Conservation (phyloP, 106 monocot genomes). For the Dactylorhiza incarnata region DNA sequence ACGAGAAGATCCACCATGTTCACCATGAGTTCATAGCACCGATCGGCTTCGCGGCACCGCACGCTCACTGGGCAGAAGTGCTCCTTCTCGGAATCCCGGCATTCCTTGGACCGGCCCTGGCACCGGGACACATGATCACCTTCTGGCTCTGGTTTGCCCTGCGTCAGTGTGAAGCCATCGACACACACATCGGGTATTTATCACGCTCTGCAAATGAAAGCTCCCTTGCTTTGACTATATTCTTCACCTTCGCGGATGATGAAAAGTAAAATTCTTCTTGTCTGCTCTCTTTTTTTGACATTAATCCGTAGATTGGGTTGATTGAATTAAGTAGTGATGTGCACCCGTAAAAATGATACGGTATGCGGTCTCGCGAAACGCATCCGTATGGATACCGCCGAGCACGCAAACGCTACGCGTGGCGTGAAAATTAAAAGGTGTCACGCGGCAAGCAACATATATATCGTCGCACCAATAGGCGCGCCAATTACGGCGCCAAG, state of each 20-base stretch:
- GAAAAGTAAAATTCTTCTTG: neutral
- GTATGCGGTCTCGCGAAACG: no score
- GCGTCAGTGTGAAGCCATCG: conserved; percentile 84
- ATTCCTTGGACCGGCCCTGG: conserved; percentile 69
- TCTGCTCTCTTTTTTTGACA: neutral
- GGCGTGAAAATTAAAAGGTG: no score
- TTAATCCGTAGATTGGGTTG: neutral
- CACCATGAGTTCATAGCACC: conserved; percentile 96
- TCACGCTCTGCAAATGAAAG: neutral
- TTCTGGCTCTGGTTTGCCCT: conserved; percentile 84
- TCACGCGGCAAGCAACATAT: no score
- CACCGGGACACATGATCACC: conserved; percentile 79
- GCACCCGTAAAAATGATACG: no score
- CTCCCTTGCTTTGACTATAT: neutral
- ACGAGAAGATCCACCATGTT: conserved; percentile 81
- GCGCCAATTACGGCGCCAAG: no score
- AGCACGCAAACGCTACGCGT: no score
- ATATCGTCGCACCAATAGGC: no score
- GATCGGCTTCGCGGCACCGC: conserved; percentile 83
- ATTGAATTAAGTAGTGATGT: neutral
- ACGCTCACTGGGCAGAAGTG: conserved; percentile 92
- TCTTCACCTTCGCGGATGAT: neutral
- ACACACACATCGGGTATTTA: conserved; percentile 79
- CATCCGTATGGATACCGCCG: no score
- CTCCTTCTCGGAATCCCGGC: conserved; percentile 82